These are phyloP conservation scores for Triangularia verruculosa DNA, from an alignment of 2,329 filamentous ascomycete genomes.

Conservation along the genomic window DNA sequence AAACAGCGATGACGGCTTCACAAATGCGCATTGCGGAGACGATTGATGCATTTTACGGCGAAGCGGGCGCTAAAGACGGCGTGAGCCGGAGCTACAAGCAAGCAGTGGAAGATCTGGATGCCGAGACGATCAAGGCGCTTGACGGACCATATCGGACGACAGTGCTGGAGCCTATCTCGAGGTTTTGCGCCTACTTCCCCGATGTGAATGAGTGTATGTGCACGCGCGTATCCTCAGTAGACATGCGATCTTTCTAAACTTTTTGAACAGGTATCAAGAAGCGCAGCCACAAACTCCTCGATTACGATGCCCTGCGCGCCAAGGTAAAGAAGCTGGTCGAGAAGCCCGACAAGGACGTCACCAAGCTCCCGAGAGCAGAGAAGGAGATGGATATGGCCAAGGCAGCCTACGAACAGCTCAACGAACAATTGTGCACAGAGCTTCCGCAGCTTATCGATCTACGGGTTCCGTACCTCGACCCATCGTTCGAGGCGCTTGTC, in stretches of 20 bases:
- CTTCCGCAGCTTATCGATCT: constrained; percentile 94
- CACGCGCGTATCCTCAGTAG: background rate
- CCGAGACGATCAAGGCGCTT: constrained; percentile 96
- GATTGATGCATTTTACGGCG: constrained; percentile 98
- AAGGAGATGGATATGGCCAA: constrained; percentile 96
- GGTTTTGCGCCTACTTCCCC: constrained; percentile 97
- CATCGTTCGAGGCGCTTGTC: constrained; percentile 94
- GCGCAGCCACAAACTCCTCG: constrained; percentile 94
- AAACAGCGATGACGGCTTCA: constrained; percentile 92
- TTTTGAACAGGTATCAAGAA: constrained; percentile 77
- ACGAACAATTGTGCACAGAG: constrained; percentile 91
- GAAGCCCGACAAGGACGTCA: constrained; percentile 98
- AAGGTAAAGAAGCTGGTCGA: constrained; percentile 97
- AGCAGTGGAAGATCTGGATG: constrained; percentile 94
- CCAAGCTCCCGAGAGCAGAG: constrained; percentile 91
- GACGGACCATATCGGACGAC: constrained; percentile 94
- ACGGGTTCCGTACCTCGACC: constrained; percentile 93
- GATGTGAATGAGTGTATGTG: constrained; percentile 91
- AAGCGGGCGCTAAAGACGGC: constrained; percentile 89
- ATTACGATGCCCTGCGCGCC: constrained; percentile 93
- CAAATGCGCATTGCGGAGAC: constrained; percentile 99
- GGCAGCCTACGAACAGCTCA: constrained; percentile 90
- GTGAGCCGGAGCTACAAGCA: constrained; percentile 98
- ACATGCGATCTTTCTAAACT: background rate
- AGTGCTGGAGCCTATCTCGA: constrained; percentile 89